A percentile compares a stretch with the other conserved stretches of the same genome.
Evolutionary conservation across 768 basidiomycete species (phyloP).

Genomic region (Sarcomyxa edulis): DNA sequence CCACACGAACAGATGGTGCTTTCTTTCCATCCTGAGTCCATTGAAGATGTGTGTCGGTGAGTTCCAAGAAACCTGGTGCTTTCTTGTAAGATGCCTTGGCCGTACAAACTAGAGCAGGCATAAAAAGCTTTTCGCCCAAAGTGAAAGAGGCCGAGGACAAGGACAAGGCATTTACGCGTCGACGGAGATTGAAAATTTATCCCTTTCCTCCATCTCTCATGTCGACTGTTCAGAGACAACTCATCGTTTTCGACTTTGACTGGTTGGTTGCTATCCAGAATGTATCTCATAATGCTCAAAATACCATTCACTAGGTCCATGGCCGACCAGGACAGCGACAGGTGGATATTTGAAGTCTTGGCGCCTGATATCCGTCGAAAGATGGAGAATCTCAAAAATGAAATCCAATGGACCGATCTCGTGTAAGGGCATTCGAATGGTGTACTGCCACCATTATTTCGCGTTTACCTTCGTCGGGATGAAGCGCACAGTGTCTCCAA

Average conservation of each 20-base stretch:
- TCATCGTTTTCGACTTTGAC: conserved; percentile 96
- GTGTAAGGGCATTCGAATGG: conserved; percentile 50
- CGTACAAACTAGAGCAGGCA: conserved; percentile 65
- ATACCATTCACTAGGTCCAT: conserved; percentile 36
- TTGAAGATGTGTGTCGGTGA: conserved; percentile 67
- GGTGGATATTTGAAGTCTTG: conserved; percentile 88
- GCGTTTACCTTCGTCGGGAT: conserved; percentile 7
- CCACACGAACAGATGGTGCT: conserved; percentile 57
- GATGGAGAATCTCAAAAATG: conserved; percentile 60
- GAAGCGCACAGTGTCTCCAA: conserved; percentile 61
- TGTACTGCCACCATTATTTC: conserved; percentile 1
- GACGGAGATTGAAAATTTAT: not conserved
- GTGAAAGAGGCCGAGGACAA: not conserved
- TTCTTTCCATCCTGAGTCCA: conserved; percentile 77
- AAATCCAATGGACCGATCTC: conserved; percentile 89
- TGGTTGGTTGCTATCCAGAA: conserved; percentile 45
- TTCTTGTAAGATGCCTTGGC: conserved; percentile 87
- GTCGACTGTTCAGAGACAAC: conserved; percentile 45
- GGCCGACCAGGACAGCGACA: conserved; percentile 94
- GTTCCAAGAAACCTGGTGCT: conserved; percentile 64
- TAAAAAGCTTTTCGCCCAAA: conserved; percentile 23
- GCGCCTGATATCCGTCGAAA: conserved; percentile 80
- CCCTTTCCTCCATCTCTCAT: conserved; percentile 12
- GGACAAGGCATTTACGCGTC: not conserved
- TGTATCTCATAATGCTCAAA: not conserved